These are phyloP conservation scores for Sclerotinia nivalis DNA, from an alignment of 2,329 filamentous ascomycete species.

Conservation along the genomic window DNA sequence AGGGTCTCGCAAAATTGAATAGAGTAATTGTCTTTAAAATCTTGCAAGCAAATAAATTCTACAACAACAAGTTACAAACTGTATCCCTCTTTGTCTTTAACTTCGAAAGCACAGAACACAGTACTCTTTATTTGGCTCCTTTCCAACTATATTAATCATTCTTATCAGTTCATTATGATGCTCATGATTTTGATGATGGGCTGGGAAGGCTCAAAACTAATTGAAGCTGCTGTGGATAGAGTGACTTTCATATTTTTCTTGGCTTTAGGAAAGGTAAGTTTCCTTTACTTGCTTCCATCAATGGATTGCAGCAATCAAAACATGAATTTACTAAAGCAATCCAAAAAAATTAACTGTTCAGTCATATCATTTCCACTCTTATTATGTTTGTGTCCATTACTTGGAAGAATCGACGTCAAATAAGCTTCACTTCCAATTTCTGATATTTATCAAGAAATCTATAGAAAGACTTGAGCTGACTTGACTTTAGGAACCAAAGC, in stretches of 20 bases:
- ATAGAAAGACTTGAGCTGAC: neutral
- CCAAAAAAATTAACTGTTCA: neutral
- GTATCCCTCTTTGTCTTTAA: neutral
- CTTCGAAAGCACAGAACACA: neutral
- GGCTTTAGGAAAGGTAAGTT: neutral
- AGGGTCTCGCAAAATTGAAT: neutral
- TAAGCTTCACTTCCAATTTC: neutral
- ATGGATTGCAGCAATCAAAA: neutral
- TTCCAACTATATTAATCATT: neutral
- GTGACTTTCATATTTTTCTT: neutral
- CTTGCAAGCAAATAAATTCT: neutral
- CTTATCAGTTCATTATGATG: neutral
- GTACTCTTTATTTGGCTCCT: neutral
- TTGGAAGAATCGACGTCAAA: neutral
- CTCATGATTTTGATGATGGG: neutral
- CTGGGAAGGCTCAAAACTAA: neutral
- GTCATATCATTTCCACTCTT: neutral
- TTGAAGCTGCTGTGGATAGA: neutral
- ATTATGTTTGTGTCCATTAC: neutral
- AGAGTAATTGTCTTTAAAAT: neutral
- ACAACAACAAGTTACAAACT: neutral
- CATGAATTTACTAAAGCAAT: neutral
- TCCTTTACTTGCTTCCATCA: neutral
- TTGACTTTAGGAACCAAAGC: neutral
- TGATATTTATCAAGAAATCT: neutral